Percentiles rank a stretch among this genome's conserved stretches.
phyloP scores from a whole-genome alignment of 352 stramenopile genomes.

The Pythium apleroticum region DNA sequence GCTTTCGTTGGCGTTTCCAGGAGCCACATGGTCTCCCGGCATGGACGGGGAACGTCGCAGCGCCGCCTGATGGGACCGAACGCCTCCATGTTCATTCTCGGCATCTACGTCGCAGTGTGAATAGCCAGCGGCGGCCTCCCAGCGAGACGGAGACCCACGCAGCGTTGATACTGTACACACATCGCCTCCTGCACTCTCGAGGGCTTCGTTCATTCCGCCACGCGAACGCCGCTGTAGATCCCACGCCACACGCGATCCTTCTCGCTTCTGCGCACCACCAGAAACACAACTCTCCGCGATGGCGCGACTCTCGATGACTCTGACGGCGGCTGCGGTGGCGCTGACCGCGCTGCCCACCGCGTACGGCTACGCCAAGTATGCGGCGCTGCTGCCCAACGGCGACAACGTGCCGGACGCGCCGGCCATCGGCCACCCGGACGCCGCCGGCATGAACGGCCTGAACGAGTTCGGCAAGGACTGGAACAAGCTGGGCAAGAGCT shows the following conservation, averaged over 20 bases:
- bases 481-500: slow-evolving; percentile 30
- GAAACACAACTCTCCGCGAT: background rate
- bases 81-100: background rate
- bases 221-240: background rate
- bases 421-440: slow-evolving; percentile 38
- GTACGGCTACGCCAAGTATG: slow-evolving; percentile 30
- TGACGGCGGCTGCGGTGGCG: background rate
- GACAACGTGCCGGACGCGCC: slow-evolving; percentile 21
- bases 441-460: slow-evolving; percentile 25
- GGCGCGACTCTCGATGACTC: background rate
- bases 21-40: background rate
- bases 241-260: background rate
- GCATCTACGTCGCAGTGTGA: background rate
- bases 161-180: background rate
- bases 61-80: too few species aligned
- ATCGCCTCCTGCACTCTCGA: background rate
- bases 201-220: background rate
- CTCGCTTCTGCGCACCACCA: background rate
- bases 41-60: background rate
- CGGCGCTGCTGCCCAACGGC: slow-evolving; percentile 34
- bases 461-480: slow-evolving; percentile 46
- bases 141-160: background rate
- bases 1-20: background rate
- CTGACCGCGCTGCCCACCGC: background rate
- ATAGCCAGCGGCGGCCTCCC: background rate